Evolutionary conservation across 2,329 filamentous ascomycete species (phyloP).

Genomic region (Capronia coronata): DNA sequence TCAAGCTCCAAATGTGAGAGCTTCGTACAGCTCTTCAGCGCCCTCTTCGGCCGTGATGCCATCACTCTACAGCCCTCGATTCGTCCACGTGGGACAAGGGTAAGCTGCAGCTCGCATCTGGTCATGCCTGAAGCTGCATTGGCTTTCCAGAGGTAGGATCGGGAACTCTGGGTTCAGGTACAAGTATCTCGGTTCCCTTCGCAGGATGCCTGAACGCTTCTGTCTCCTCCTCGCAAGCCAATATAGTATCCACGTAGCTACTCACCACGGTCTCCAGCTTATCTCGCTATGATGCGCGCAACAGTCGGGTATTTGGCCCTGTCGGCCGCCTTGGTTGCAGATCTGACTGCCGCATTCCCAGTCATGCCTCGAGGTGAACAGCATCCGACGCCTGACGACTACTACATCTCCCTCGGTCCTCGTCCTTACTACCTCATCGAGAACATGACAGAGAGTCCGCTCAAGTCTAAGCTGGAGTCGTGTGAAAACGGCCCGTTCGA

Average conservation of each 20-base stretch:
- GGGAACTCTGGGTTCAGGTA: slow-evolving; percentile 1
- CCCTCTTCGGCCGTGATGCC: slow-evolving; percentile 1
- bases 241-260: neutral
- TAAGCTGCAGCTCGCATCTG: neutral
- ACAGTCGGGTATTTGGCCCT: slow-evolving; percentile 14
- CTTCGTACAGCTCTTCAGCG: neutral
- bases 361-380: slow-evolving; percentile 9
- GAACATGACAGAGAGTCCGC: slow-evolving; percentile 53
- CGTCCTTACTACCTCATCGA: slow-evolving; percentile 60
- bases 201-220: neutral
- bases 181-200: neutral
- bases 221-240: slow-evolving; percentile 7
- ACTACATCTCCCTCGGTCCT: slow-evolving; percentile 53
- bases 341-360: slow-evolving; percentile 12
- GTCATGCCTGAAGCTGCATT: neutral
- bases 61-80: slow-evolving; percentile 5
- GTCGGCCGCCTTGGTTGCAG: slow-evolving; percentile 11
- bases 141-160: neutral
- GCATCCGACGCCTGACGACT: slow-evolving; percentile 15
- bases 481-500: slow-evolving; percentile 52
- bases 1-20: neutral
- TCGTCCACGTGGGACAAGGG: slow-evolving; percentile 11
- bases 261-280: neutral
- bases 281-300: slow-evolving; percentile 9
- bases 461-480: slow-evolving; percentile 54